Base-by-base conservation (phyloP, 768 basidiomycete genomes). In the Agaricus blazei region DNA sequence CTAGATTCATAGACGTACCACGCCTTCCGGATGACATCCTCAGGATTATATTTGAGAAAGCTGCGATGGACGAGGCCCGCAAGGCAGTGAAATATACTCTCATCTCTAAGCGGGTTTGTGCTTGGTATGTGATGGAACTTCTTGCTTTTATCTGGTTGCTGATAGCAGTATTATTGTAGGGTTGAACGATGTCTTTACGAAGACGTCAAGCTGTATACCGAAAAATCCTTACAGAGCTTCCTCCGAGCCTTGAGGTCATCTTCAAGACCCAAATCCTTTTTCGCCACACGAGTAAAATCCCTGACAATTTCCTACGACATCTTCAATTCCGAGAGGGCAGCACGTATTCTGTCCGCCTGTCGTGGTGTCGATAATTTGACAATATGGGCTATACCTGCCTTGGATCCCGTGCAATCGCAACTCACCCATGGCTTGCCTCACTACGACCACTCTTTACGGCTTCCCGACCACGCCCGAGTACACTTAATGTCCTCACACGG, bases 231-330 rank as follows among this genome's bases (percentile, higher is more conserved):
- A 26, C 67, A 63, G 28, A 63, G 67, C 9, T 75, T 76, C 52
- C 62, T 76, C 3, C 67, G 72, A 27, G 73, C 74, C 1, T 65
- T 75, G 50, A 65, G 70, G 42, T 68, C 70, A 9, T 70, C 71
- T 4, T 66, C 67, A 1, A 72, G 71, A 57, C 60, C 65, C 37
- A 60, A 53, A 12, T 48, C 57, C 3, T 76, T 74, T 58, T 75
- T 73, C 54, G 65, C 68, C 11, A 70, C 58, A 5, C 62, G 64
- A 41, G 72, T 74, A 7, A 72, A 73, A 55, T 67, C 74, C 0
- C 61, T 75, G 8, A 68, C 65, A 58, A 67, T 76, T 15, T 68
- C 69, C 9, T 66, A 71, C 51, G 70, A 73, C 51, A 62, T 72
- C 31, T 65, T 67, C 34, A 60, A 67, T 11, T 60, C 64, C 37